Evolutionary conservation across 306 rosid species (phyloP), one percentile per base, ranked within the genome.

Genomic region (Cicer arietinum): DNA sequence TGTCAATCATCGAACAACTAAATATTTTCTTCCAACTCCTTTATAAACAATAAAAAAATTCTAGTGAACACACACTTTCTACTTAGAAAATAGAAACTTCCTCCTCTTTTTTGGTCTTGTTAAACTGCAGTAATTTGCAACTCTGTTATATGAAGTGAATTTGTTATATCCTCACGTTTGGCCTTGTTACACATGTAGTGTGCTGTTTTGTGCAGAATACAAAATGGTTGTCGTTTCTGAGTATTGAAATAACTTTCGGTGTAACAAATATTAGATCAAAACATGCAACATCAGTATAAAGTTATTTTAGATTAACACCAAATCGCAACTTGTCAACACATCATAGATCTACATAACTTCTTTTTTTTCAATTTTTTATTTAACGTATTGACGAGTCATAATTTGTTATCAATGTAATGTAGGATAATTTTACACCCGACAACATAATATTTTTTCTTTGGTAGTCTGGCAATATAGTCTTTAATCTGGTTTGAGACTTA

Each of bases 121-220:
- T 7, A 47, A 45, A 77, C 35, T 64, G 46, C 73, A 76, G n/a
- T 67, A 44, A 62, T 47, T 67, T 77, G 20, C 53, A 43, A 2
- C 62, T 10, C 44, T 63, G 17, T 35, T 37, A 39, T 39, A 50
- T 80, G 6, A 39, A 61, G 22, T n/a, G 47, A 42, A 11, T 25
- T 40, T 62, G 13, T 62, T 18, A 17, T 54, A 18, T 54, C 22
- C 25, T 37, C 66, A 59, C 12, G 42, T 30, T 59, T 59, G 66
- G 18, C 66, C 66, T 59, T 35, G 14, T 57, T 57, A 57, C 63
- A 25, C 63, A 57, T 25, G 63, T 40, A 60, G 17, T 60, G 22
- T 37, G 17, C 13, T 40, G 48, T 63, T 40, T 39, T 62, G 12
- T 4, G 47, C 48, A 40, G 7, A 59, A 10, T 62, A 39, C 68